Evolutionary conservation across 306 rosid genomes (phyloP).

Genomic region (Quercus alba): DNA sequence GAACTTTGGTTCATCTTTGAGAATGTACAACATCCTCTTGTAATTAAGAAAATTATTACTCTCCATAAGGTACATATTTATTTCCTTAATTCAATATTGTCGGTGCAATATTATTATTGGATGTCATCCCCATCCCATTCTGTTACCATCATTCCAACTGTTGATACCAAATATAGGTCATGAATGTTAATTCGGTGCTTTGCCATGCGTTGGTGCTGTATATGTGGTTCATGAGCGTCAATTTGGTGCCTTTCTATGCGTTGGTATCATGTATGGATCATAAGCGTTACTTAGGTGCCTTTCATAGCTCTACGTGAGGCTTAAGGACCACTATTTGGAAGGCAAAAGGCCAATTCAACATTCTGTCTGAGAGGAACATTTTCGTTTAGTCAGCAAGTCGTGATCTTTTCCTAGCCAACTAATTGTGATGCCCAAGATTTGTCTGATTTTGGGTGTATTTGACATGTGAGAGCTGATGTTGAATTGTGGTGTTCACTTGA

Average conservation of each 20-base stretch:
- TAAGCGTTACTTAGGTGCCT: not conserved
- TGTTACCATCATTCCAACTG: not conserved
- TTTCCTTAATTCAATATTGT: not conserved
- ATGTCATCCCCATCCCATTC: too few species aligned
- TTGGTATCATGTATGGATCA: not conserved
- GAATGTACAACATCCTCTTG: not conserved
- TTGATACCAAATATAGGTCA: not conserved
- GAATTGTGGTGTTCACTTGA: rapidly evolving
- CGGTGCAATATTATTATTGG: not conserved
- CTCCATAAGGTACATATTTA: not conserved
- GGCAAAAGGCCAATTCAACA: not conserved
- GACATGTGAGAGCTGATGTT: too few species aligned
- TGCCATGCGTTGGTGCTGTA: not conserved
- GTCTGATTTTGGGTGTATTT: too few species aligned
- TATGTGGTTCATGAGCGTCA: not conserved
- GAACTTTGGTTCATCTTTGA: not conserved
- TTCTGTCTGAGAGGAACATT: not conserved
- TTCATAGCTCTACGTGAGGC: not conserved
- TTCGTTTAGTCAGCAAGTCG: not conserved
- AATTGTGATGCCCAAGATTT: not conserved
- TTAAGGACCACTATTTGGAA: not conserved
- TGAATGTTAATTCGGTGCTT: not conserved
- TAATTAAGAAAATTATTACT: not conserved
- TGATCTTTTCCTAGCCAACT: not conserved
- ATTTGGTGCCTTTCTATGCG: not conserved